These are phyloP conservation scores for Pseudohalonectria lignicola DNA, from an alignment of 2,329 filamentous ascomycete species.

Conservation along the genomic window DNA sequence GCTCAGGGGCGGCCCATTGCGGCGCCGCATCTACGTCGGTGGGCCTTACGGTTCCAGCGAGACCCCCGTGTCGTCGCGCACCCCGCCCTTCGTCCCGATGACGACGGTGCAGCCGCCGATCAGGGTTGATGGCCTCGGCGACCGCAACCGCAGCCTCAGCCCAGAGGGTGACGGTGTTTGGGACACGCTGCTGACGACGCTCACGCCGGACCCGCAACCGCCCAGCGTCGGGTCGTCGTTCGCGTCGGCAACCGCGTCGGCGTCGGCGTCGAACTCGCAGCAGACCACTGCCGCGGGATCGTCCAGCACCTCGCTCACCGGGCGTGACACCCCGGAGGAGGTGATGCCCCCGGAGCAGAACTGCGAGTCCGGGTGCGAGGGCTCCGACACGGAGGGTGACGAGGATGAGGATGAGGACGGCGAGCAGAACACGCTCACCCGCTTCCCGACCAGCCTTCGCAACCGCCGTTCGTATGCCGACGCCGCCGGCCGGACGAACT, in stretches of 20 bases:
- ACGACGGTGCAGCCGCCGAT: too few species aligned
- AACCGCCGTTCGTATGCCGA: constrained; percentile 26
- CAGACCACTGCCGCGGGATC: constrained; percentile 25
- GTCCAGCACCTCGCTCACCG: constrained; percentile 33
- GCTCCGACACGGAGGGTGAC: constrained; percentile 43
- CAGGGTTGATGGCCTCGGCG: constrained; percentile 62
- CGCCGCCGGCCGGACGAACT: constrained; percentile 27
- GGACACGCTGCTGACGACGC: constrained; percentile 70
- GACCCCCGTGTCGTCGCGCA: too few species aligned
- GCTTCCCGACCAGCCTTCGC: constrained; percentile 7
- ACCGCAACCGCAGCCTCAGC: constrained; percentile 74
- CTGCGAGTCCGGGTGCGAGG: constrained; percentile 42
- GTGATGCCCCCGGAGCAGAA: constrained; percentile 26
- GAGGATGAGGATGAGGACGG: constrained; percentile 23
- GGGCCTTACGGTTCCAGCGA: too few species aligned
- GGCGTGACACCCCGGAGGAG: constrained; percentile 22
- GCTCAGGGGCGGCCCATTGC: too few species aligned
- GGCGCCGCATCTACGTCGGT: too few species aligned
- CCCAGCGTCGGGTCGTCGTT: constrained; percentile 80
- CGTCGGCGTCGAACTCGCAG: constrained; percentile 32
- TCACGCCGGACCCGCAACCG: constrained; percentile 70
- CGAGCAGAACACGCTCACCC: constrained; percentile 9
- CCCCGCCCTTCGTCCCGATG: too few species aligned
- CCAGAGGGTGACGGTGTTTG: constrained; percentile 57
- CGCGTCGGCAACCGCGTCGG: constrained; percentile 49